Percentiles rank a stretch among this genome's conserved stretches.
phyloP scores from a whole-genome alignment of 179 eudicot species.

The Beta macrorhiza region DNA sequence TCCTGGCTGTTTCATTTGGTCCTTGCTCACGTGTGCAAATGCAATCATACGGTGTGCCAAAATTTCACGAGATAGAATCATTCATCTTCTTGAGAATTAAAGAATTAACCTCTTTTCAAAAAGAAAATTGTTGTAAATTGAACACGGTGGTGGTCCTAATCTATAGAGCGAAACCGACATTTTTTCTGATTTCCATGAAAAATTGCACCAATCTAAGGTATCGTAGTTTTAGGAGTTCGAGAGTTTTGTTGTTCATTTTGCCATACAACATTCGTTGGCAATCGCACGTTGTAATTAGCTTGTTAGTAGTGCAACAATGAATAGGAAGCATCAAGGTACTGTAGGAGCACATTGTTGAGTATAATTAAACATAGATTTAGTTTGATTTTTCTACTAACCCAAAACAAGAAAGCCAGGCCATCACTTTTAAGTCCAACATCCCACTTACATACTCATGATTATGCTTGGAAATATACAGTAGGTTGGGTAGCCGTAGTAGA shows the following conservation, averaged over 20 bases:
- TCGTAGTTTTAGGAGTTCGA: slow-evolving; percentile 24
- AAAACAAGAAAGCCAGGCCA: background rate
- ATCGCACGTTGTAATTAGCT: slow-evolving; percentile 22
- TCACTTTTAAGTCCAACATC: slow-evolving; percentile 25
- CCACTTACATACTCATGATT: slow-evolving; percentile 21
- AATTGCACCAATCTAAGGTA: slow-evolving; percentile 21
- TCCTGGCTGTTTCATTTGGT: background rate
- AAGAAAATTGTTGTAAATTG: background rate
- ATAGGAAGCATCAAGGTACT: slow-evolving; percentile 8
- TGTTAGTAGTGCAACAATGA: slow-evolving; percentile 1
- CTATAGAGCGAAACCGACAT: slow-evolving; percentile 28
- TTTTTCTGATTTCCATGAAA: background rate
- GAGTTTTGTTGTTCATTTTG: slow-evolving; percentile 21
- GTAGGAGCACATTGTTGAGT: background rate
- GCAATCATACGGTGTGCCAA: background rate
- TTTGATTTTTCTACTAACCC: slow-evolving; percentile 9
- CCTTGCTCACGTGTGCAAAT: slow-evolving; percentile 22
- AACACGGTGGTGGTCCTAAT: slow-evolving; percentile 13
- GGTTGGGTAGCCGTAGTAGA: too few species aligned
- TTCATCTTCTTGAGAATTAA: background rate
- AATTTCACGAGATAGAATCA: background rate
- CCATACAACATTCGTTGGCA: slow-evolving; percentile 30
- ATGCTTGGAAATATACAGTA: slow-evolving; percentile 17
- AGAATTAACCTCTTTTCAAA: background rate
- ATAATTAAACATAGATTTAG: background rate